Percentiles rank a stretch among this genome's conserved stretches.
Evolutionary conservation across 2,329 filamentous ascomycete species (phyloP).

Genomic region (Juglanconis sp.): DNA sequence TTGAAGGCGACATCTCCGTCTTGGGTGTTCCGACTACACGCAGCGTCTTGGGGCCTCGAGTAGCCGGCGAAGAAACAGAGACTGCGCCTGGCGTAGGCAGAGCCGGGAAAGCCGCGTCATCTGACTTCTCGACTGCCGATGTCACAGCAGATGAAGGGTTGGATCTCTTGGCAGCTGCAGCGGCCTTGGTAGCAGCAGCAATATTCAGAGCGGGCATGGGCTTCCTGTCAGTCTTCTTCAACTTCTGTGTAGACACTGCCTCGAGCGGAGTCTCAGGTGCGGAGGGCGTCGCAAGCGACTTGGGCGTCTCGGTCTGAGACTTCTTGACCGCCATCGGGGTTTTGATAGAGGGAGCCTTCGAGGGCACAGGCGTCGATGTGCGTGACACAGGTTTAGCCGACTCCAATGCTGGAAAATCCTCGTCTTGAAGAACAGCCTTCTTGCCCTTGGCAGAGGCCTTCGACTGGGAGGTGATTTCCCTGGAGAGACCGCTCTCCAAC

Average conservation of each 20-base stretch:
- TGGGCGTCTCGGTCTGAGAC: slow-evolving; percentile 21
- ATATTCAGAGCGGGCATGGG: slow-evolving; percentile 46
- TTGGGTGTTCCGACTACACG: slow-evolving; percentile 68
- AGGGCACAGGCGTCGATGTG: slow-evolving; percentile 27
- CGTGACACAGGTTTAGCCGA: slow-evolving; percentile 35
- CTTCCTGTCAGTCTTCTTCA: slow-evolving; percentile 30
- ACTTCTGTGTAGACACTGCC: slow-evolving; percentile 19
- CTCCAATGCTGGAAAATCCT: slow-evolving; percentile 61
- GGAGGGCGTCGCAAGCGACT: slow-evolving; percentile 8
- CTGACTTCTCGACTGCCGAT: slow-evolving; percentile 31
- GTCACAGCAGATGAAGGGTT: slow-evolving; percentile 27
- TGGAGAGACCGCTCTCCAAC: slow-evolving; percentile 44
- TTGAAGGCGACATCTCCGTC: slow-evolving; percentile 48
- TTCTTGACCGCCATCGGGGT: slow-evolving; percentile 34
- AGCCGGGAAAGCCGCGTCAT: slow-evolving; percentile 46
- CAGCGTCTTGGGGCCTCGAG: slow-evolving; percentile 61
- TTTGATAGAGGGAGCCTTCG: slow-evolving; percentile 29
- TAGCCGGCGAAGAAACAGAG: slow-evolving; percentile 50
- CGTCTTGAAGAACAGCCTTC: slow-evolving; percentile 46
- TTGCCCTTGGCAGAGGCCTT: slow-evolving; percentile 29
- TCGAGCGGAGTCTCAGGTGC: slow-evolving; percentile 1
- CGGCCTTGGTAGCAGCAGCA: slow-evolving; percentile 42
- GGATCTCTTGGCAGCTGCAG: slow-evolving; percentile 26
- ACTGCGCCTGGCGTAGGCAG: slow-evolving; percentile 45
- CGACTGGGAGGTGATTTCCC: slow-evolving; percentile 39